Percentiles rank a stretch among this genome's conserved stretches.
Conservation (phyloP, 2,329 filamentous ascomycete genomes). For the Beauveria scarabaeidicola region DNA sequence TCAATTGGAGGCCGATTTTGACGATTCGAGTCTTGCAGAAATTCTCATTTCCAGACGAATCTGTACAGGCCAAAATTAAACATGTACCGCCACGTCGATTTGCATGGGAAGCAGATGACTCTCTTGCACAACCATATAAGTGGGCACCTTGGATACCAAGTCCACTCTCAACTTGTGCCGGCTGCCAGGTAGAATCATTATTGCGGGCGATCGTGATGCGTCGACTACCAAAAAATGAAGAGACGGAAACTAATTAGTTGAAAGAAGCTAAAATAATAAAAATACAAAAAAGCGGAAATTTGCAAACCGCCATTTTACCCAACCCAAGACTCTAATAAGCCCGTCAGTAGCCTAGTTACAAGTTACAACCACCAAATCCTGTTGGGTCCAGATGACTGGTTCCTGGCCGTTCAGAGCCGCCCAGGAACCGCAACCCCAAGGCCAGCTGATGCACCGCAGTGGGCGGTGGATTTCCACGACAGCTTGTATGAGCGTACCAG, state of each 20-base stretch:
- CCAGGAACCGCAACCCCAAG: neutral
- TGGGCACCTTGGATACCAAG: neutral
- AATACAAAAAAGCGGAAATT: neutral
- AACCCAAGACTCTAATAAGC: neutral
- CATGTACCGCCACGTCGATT: neutral
- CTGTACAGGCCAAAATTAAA: neutral
- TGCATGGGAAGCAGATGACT: neutral
- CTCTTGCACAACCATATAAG: neutral
- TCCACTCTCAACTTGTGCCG: neutral
- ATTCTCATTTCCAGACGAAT: neutral
- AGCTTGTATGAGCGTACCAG: neutral
- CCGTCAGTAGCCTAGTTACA: neutral
- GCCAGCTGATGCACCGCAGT: constrained; percentile 1
- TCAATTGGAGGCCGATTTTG: neutral
- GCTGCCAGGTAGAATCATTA: neutral
- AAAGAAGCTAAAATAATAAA: neutral
- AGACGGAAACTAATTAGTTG: neutral
- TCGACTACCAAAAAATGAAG: neutral
- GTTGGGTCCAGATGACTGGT: neutral
- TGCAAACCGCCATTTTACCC: neutral
- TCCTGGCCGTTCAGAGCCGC: neutral
- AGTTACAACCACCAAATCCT: neutral
- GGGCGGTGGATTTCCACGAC: neutral
- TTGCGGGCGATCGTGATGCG: constrained; percentile 3
- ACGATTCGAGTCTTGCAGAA: neutral